phyloP scores from a whole-genome alignment of 1,139 yeast genomes.

The Sugiyamaella xylanicola region DNA sequence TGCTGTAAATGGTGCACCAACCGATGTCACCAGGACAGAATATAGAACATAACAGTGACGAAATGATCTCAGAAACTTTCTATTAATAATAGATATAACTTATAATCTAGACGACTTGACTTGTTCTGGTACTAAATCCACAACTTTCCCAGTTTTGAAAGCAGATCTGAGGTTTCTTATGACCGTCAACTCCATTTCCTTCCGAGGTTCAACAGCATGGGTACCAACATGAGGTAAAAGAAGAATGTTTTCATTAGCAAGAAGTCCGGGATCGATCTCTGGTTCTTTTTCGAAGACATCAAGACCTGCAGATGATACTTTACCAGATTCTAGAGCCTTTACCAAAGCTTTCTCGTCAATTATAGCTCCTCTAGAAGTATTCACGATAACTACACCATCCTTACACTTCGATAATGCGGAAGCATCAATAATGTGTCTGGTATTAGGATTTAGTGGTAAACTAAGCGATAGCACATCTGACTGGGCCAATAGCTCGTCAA shows the following conservation, averaged over 20 bases:
- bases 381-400: constrained; percentile 65
- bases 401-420: constrained; percentile 61
- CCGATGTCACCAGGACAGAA: too few species aligned
- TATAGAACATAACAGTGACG: too few species aligned
- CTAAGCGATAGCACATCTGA: constrained; percentile 65
- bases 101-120: constrained; percentile 13
- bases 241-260: constrained; percentile 49
- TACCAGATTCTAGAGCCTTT: constrained; percentile 64
- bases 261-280: constrained; percentile 41
- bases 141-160: constrained; percentile 59
- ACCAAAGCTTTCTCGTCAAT: constrained; percentile 68
- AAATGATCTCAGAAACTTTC: too few species aligned
- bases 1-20: too few species aligned
- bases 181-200: constrained; percentile 59
- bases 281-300: constrained; percentile 92
- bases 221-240: constrained; percentile 73
- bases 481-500: constrained; percentile 57
- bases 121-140: constrained; percentile 49
- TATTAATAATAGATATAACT: not conserved
- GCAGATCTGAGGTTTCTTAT: constrained; percentile 49
- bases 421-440: constrained; percentile 58
- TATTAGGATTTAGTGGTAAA: constrained; percentile 58
- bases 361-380: constrained; percentile 70
- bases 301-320: constrained; percentile 57
- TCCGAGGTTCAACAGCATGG: constrained; percentile 55